These are phyloP conservation scores for Sistotremastrum suecicum DNA, from an alignment of 768 basidiomycete genomes.

Conservation along the genomic window DNA sequence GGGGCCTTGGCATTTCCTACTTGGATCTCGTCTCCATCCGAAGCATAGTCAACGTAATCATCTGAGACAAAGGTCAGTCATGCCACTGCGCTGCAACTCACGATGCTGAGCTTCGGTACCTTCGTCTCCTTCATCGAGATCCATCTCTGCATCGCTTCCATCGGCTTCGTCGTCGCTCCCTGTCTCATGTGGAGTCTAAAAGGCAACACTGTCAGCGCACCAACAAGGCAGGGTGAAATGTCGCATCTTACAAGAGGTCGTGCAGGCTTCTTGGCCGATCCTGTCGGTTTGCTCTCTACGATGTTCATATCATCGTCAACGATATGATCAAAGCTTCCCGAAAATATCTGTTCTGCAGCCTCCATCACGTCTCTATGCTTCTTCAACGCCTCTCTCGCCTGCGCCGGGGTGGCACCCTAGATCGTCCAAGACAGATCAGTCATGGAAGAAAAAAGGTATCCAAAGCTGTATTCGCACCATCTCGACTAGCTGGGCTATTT, in stretches of 20 bases:
- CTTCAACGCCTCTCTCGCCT: slow-evolving; percentile 72
- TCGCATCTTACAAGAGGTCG: slow-evolving; percentile 2
- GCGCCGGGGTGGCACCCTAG: slow-evolving; percentile 70
- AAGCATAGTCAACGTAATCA: slow-evolving; percentile 71
- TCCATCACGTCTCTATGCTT: slow-evolving; percentile 84
- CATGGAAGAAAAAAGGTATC: background rate
- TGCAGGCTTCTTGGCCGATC: background rate
- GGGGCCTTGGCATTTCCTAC: slow-evolving; percentile 14
- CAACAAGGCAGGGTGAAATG: background rate
- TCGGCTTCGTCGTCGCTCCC: slow-evolving; percentile 33
- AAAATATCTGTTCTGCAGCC: slow-evolving; percentile 76
- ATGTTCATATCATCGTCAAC: slow-evolving; percentile 26
- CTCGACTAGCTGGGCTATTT: slow-evolving; percentile 22
- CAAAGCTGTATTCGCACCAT: slow-evolving; percentile 8
- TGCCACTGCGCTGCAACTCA: background rate
- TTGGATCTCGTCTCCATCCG: slow-evolving; percentile 39
- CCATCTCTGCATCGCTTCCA: slow-evolving; percentile 20
- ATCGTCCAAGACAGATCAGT: slow-evolving; percentile 3
- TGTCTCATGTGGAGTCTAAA: slow-evolving; percentile 40
- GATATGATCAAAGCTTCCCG: slow-evolving; percentile 73
- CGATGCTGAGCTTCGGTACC: slow-evolving; percentile 19
- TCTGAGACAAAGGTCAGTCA: slow-evolving; percentile 15
- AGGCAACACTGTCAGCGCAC: slow-evolving; percentile 3
- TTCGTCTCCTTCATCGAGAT: slow-evolving; percentile 37
- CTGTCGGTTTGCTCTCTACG: slow-evolving; percentile 29